These are phyloP conservation scores for Eimeria zaria DNA, from an alignment of 169 alveolate genomes.

Conservation along the genomic window DNA sequence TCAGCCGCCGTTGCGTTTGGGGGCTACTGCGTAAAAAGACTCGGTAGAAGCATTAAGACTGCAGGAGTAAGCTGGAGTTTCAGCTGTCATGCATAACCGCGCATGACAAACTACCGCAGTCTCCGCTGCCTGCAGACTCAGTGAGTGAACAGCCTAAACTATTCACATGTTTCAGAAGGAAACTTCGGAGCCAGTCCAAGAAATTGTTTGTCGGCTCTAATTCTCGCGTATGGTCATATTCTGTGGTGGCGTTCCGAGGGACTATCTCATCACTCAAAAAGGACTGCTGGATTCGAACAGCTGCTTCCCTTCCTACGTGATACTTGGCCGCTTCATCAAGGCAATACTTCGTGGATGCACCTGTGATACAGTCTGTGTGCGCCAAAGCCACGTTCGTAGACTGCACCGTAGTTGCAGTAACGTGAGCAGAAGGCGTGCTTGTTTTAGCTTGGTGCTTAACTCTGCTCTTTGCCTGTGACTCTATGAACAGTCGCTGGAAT, in stretches of 20 bases:
- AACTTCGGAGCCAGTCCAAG: constrained; percentile 10
- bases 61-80: background rate
- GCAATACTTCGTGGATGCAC: background rate
- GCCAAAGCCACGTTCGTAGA: background rate
- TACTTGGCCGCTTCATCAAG: background rate
- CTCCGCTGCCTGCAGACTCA: constrained; percentile 5
- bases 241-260: background rate
- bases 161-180: background rate
- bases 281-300: constrained; percentile 23
- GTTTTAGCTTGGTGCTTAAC: background rate
- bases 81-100: background rate
- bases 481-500: constrained; percentile 67
- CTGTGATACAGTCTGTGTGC: background rate
- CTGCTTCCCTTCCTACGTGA: background rate
- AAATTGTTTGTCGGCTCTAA: background rate
- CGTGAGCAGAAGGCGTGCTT: background rate
- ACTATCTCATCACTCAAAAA: background rate
- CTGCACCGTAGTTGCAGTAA: background rate
- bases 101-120: background rate
- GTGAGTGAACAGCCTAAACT: constrained; percentile 4
- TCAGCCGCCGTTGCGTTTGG: background rate
- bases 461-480: constrained; percentile 27
- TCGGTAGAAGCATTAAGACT: background rate
- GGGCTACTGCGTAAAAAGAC: background rate
- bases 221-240: background rate